phyloP scores from a whole-genome alignment of 2,329 filamentous ascomycete species.

The Hypoxylon sp. region DNA sequence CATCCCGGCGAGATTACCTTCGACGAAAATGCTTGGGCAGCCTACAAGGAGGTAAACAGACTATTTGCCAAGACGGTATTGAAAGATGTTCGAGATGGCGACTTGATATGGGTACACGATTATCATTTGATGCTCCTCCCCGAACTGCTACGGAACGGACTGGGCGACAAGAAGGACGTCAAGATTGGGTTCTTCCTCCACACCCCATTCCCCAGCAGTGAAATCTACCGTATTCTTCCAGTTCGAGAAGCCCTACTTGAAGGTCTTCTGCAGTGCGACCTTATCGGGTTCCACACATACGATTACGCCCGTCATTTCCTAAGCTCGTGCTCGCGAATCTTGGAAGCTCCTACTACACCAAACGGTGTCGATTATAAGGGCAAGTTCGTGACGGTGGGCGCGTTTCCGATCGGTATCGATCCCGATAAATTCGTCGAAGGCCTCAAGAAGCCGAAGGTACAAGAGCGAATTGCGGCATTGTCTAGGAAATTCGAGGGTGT shows the following conservation, averaged over 20 bases:
- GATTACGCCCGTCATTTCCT: constrained; percentile 98
- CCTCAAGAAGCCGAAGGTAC: constrained; percentile 83
- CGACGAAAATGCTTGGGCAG: constrained; percentile 92
- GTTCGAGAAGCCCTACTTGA: constrained; percentile 88
- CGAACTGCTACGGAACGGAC: constrained; percentile 91
- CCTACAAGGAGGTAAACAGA: constrained; percentile 91
- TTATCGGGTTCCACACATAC: constrained; percentile 98
- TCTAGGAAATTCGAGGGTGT: constrained; percentile 93
- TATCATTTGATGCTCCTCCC: constrained; percentile 98
- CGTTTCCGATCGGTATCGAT: constrained; percentile 97
- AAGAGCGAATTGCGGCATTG: constrained; percentile 84
- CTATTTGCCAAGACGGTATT: constrained; percentile 90
- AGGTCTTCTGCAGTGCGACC: constrained; percentile 89
- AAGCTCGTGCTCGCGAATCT: constrained; percentile 93
- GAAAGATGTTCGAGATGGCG: constrained; percentile 88
- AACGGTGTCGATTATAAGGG: constrained; percentile 93
- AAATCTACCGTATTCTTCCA: constrained; percentile 95
- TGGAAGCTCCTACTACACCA: constrained; percentile 83
- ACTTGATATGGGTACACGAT: constrained; percentile 97
- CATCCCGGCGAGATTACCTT: constrained; percentile 98
- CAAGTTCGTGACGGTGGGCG: constrained; percentile 88
- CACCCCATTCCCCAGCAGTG: constrained; percentile 94
- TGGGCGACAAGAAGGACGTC: constrained; percentile 83
- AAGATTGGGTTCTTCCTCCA: constrained; percentile 99
- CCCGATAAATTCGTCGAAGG: constrained; percentile 95